These are phyloP conservation scores for Didymella exigua DNA, from an alignment of 2,329 filamentous ascomycete genomes.

Conservation along the genomic window DNA sequence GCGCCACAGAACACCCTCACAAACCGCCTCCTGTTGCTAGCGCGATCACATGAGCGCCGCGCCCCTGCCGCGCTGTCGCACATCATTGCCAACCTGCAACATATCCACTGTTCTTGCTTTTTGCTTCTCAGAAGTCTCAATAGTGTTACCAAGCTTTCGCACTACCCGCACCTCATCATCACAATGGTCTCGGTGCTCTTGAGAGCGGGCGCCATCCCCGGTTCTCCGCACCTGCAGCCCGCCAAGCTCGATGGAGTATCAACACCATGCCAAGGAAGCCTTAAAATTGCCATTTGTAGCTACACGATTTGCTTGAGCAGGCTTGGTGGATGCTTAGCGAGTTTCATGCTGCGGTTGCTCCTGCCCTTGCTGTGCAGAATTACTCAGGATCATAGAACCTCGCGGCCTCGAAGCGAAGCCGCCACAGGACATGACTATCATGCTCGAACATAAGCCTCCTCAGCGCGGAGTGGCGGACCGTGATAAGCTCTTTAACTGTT, in stretches of 20 bases:
- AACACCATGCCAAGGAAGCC: conserved; percentile 28
- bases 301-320: conserved; percentile 13
- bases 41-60: not conserved
- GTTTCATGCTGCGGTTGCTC: conserved; percentile 38
- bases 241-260: conserved; percentile 27
- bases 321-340: conserved; percentile 30
- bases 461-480: conserved; percentile 20
- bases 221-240: conserved; percentile 29
- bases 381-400: conserved; percentile 19
- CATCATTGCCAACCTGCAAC: conserved; percentile 15
- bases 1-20: conserved; percentile 4
- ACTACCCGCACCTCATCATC: not conserved
- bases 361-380: conserved; percentile 18
- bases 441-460: conserved; percentile 17
- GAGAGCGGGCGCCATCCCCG: conserved; percentile 4
- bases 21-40: not conserved
- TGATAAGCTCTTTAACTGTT: conserved; percentile 34
- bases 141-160: conserved; percentile 14
- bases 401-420: conserved; percentile 15
- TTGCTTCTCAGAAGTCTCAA: not conserved
- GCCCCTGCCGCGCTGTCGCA: conserved; percentile 7
- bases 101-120: conserved; percentile 8
- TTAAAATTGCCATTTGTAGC: conserved; percentile 1
- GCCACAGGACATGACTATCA: conserved; percentile 20
- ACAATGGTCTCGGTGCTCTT: not conserved